These are phyloP conservation scores for Coccomyxa sp. DNA, from an alignment of 139 green algal species.

Conservation along the genomic window DNA sequence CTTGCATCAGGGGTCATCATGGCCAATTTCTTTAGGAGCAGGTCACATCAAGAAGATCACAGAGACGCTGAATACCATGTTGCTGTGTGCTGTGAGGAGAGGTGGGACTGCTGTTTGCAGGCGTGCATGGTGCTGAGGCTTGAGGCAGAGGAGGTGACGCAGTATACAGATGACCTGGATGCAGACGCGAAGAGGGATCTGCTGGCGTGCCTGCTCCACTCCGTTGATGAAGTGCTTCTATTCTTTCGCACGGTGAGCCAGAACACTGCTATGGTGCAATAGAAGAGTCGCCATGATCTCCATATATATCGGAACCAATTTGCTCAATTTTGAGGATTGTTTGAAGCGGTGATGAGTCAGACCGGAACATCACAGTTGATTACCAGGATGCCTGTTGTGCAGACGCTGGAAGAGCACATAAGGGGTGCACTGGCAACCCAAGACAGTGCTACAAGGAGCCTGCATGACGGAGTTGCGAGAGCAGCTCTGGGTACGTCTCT, in stretches of 20 bases:
- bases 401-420: conserved; percentile 30
- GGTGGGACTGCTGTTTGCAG: neutral
- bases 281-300: too few species aligned
- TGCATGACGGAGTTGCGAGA: conserved; percentile 46
- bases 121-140: conserved; percentile 70
- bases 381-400: too few species aligned
- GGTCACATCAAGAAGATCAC: neutral
- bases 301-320: too few species aligned
- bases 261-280: too few species aligned
- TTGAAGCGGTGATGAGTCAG: too few species aligned
- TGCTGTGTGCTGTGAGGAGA: neutral
- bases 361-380: too few species aligned
- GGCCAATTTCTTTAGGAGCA: neutral
- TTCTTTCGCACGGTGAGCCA: conserved; percentile 40
- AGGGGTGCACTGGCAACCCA: conserved; percentile 12
- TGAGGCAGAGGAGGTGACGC: conserved; percentile 69
- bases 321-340: too few species aligned
- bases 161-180: conserved; percentile 42
- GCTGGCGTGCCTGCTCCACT: conserved; percentile 47
- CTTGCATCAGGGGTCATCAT: neutral
- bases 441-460: conserved; percentile 14
- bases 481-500: conserved; percentile 37
- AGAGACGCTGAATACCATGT: neutral
- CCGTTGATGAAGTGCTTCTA: conserved; percentile 48
- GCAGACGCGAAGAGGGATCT: conserved; percentile 55